These are phyloP conservation scores for Reutealis trisperma DNA, from an alignment of 345 rosid genomes.

Conservation along the genomic window DNA sequence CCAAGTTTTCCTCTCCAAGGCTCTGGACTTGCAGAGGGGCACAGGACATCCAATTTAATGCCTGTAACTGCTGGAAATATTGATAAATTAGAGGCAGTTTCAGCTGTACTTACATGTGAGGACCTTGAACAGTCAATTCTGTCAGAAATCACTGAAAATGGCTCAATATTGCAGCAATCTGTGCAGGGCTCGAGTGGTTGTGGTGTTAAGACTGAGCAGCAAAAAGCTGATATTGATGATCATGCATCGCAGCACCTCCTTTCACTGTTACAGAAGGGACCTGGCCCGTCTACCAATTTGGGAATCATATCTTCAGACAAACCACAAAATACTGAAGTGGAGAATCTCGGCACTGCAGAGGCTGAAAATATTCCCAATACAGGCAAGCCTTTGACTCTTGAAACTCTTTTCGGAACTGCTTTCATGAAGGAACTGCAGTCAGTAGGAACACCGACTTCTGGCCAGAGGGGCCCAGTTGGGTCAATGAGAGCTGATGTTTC, in stretches of 20 bases:
- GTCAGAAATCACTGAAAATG: constrained; percentile 56
- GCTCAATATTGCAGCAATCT: constrained; percentile 42
- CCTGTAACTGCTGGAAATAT: constrained; percentile 25
- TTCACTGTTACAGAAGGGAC: constrained; percentile 69
- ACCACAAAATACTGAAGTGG: constrained; percentile 21
- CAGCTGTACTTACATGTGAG: constrained; percentile 91
- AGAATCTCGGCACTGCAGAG: constrained; percentile 25
- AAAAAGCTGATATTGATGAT: constrained; percentile 48
- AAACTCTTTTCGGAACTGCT: constrained; percentile 89
- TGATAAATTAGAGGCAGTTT: constrained; percentile 42
- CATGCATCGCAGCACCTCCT: constrained; percentile 89
- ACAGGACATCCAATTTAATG: constrained; percentile 21
- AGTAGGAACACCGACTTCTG: constrained; percentile 59
- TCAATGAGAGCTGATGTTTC: constrained; percentile 43
- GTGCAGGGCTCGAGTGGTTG: constrained; percentile 35
- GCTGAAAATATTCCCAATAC: constrained; percentile 33
- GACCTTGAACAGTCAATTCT: constrained; percentile 95
- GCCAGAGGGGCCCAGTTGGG: constrained; percentile 35
- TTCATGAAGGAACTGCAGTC: constrained; percentile 93
- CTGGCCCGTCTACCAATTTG: constrained; percentile 33
- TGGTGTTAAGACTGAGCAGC: constrained; percentile 42
- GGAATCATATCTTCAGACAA: constrained; percentile 35
- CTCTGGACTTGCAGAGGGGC: constrained; percentile 37
- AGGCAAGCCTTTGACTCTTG: constrained; percentile 80
- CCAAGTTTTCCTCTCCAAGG: constrained; percentile 40